Evolutionary conservation across 441 rosid genomes (phyloP), one percentile per base, ranked within the genome.

Genomic region (Isatis lusitanica): DNA sequence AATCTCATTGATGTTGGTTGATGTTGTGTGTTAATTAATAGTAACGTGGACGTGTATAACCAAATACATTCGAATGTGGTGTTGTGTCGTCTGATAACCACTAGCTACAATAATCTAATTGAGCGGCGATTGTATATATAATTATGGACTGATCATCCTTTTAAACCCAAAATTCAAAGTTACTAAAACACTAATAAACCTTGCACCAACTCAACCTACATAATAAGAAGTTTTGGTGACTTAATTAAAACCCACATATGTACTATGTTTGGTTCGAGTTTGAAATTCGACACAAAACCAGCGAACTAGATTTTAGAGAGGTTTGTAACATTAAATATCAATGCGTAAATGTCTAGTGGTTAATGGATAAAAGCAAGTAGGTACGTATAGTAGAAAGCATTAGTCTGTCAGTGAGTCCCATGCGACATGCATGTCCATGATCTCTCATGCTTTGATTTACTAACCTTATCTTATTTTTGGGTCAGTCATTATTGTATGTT

Each of bases 351-450:
- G 68, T 48, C 55, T 13, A 39, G 61, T 38, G 61, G 58, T 66
- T 44, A 55, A 46, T 21, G 70, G 64, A 57, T 55, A 53, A 24
- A 64, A 64, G 39, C 64, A 64, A 65, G 71, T 57, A 53, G 50
- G 71, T 44, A 21, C 24, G 71, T 44, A 13, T 44, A 13, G 52
- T 16, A 47, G 46, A 47, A 65, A 26, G 28, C 53, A 48, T 58
- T 18, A 42, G 55, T 36, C 10, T 66, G 71, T 73, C 52, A 65
- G 21, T 26, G 21, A 66, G 52, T 39, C 61, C 72, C 67, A 66
- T 66, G 33, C 66, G 44, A 74, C 72, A 74, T 39, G 55, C 15
- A 30, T 58, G 26, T 73, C 63, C 57, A 43, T 8, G 36, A 38
- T 55, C 57, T 17, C 51, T 42, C 26, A 64, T 51, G 63, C 53